Conservation (phyloP, 495 filamentous ascomycete species). For the Thermochaetoides thermophila region DNA sequence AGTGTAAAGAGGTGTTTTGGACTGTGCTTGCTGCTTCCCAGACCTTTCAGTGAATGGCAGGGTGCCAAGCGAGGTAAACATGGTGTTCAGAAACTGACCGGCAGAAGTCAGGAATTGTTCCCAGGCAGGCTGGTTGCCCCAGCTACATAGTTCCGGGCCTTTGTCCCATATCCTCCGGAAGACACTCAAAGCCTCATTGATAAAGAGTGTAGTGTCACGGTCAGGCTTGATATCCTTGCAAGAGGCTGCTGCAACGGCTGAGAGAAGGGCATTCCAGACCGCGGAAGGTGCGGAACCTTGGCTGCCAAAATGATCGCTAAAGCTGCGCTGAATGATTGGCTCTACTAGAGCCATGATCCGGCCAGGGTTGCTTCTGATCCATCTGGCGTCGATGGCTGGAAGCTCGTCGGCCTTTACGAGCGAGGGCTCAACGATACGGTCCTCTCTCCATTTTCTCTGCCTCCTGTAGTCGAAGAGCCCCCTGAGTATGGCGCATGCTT, state of each 20-base stretch:
- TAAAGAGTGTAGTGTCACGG: constrained; percentile 61
- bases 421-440: constrained; percentile 44
- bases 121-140: constrained; percentile 6
- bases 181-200: constrained; percentile 53
- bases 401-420: constrained; percentile 54
- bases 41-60: constrained; percentile 67
- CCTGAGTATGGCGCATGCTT: constrained; percentile 49
- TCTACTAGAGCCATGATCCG: constrained; percentile 50
- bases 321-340: constrained; percentile 46
- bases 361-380: constrained; percentile 59
- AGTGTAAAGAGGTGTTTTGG: constrained; percentile 32
- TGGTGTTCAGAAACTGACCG: constrained; percentile 41
- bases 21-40: constrained; percentile 21
- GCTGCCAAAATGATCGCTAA: no score
- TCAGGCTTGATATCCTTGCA: constrained; percentile 85
- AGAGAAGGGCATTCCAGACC: constrained; percentile 57
- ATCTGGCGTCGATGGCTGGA: constrained; percentile 65
- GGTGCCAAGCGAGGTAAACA: constrained; percentile 50
- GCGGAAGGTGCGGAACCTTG: constrained; percentile 33
- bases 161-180: constrained; percentile 53
- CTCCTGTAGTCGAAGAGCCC: constrained; percentile 53
- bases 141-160: constrained; percentile 7
- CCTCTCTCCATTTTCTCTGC: constrained; percentile 56
- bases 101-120: constrained; percentile 47
- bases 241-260: constrained; percentile 58